These are phyloP conservation scores for Urochloa ruziziensis DNA, from an alignment of 176 grass and related monocot species.

Conservation along the genomic window DNA sequence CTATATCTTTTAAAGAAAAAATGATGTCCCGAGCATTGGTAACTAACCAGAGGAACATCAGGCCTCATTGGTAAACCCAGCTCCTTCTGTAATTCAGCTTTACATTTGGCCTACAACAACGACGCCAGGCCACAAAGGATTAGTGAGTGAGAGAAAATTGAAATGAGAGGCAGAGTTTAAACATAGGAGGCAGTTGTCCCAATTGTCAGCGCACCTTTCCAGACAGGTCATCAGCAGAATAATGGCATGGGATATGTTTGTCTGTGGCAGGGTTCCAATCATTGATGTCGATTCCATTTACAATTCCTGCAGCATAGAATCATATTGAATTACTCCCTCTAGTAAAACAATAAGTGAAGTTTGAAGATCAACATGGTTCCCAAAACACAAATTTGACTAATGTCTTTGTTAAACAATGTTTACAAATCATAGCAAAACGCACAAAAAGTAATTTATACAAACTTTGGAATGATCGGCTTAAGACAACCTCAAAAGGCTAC, in stretches of 20 bases:
- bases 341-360: neutral
- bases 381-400: neutral
- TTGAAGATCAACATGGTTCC: neutral
- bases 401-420: neutral
- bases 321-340: neutral
- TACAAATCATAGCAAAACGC: neutral
- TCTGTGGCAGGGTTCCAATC: constrained; percentile 84
- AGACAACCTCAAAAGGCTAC: neutral
- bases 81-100: constrained; percentile 84
- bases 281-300: constrained; percentile 89
- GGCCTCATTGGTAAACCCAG: constrained; percentile 69
- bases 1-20: constrained; percentile 14
- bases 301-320: constrained; percentile 61
- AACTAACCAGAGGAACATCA: constrained; percentile 72
- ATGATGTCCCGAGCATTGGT: neutral
- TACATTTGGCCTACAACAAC: constrained; percentile 74
- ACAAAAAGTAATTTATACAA: neutral
- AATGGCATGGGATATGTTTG: constrained; percentile 72
- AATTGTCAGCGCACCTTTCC: constrained; percentile 61
- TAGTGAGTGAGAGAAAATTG: neutral
- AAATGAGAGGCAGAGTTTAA: neutral
- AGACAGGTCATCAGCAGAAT: constrained; percentile 82
- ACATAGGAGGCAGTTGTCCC: neutral
- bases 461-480: neutral
- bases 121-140: constrained; percentile 10